Percentiles rank a stretch among this genome's conserved stretches.
Evolutionary conservation across 2,329 filamentous ascomycete genomes (phyloP).

Genomic region (Macrophomina pseudophaseolina): DNA sequence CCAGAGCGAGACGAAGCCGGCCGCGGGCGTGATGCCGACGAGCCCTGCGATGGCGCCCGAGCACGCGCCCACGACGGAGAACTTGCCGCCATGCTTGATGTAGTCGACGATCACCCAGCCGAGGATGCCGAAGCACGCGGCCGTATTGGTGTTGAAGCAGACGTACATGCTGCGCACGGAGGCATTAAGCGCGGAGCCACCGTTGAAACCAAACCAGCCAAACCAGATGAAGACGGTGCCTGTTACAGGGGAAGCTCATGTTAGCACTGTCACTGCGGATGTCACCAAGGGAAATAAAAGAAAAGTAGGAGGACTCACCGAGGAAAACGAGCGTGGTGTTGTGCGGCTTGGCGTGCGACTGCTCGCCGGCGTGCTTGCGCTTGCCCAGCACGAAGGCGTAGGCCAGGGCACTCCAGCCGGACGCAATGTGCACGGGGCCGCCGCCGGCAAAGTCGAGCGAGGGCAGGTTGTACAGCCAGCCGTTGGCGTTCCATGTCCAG

Average conservation of each 20-base stretch:
- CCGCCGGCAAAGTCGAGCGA: constrained; percentile 66
- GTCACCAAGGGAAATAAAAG: too few species aligned
- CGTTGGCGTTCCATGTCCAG: constrained; percentile 71
- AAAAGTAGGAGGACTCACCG: not conserved
- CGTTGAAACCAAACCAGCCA: constrained; percentile 66
- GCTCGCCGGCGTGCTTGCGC: constrained; percentile 55
- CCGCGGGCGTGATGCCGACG: constrained; percentile 65
- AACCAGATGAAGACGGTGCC: constrained; percentile 71
- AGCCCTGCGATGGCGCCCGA: constrained; percentile 64
- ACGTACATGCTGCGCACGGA: constrained; percentile 60
- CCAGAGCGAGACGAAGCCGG: constrained; percentile 60
- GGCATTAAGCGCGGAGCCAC: constrained; percentile 60
- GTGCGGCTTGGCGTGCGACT: constrained; percentile 61
- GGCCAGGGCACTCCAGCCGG: constrained; percentile 66
- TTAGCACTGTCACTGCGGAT: too few species aligned
- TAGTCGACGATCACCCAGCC: constrained; percentile 61
- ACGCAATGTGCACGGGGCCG: constrained; percentile 68
- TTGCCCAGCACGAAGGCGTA: constrained; percentile 69
- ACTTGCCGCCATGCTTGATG: constrained; percentile 57
- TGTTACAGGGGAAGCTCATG: not conserved
- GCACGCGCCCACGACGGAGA: constrained; percentile 62
- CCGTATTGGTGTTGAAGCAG: constrained; percentile 64
- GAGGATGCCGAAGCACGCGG: constrained; percentile 59
- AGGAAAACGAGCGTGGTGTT: constrained; percentile 68
- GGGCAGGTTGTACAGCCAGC: constrained; percentile 67